A percentile compares a stretch with the other conserved stretches of the same genome.
Conservation (phyloP, 139 green algal species). For the Gonium pectorale region DNA sequence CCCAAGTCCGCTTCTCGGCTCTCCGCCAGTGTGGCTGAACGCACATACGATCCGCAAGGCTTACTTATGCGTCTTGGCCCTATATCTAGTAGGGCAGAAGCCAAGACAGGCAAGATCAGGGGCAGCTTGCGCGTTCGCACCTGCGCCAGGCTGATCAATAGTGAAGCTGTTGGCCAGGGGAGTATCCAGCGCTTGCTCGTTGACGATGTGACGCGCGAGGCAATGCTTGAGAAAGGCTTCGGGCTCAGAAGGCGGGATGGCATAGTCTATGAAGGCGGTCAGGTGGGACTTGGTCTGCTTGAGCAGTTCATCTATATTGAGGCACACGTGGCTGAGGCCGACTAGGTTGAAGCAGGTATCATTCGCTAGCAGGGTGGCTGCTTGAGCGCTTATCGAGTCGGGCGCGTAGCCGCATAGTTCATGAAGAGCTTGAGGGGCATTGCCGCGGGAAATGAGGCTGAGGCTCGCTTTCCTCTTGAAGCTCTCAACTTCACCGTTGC, state of each 20-base stretch:
- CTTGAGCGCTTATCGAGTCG: background rate
- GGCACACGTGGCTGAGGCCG: background rate
- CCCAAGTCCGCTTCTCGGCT: background rate
- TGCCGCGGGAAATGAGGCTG: background rate
- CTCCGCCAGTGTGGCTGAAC: background rate
- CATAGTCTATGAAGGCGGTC: background rate
- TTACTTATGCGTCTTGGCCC: too few relatives aligned
- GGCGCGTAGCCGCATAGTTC: background rate
- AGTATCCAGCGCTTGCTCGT: background rate
- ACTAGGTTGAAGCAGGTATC: constrained; percentile 7
- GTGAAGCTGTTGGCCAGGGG: background rate
- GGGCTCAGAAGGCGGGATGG: background rate
- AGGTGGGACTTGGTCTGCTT: background rate
- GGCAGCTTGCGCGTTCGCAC: background rate
- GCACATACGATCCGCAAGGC: background rate
- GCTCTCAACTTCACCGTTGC: background rate
- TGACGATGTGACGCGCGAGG: constrained; percentile 10
- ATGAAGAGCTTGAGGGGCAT: background rate
- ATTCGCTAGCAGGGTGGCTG: background rate
- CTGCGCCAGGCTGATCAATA: background rate
- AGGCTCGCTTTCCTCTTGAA: constrained; percentile 3
- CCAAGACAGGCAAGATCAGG: background rate
- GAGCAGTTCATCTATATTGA: background rate
- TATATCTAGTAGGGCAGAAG: background rate
- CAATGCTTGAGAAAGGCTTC: background rate